Conservation (phyloP, 768 basidiomycete genomes). For the Lentinula aciculospora region DNA sequence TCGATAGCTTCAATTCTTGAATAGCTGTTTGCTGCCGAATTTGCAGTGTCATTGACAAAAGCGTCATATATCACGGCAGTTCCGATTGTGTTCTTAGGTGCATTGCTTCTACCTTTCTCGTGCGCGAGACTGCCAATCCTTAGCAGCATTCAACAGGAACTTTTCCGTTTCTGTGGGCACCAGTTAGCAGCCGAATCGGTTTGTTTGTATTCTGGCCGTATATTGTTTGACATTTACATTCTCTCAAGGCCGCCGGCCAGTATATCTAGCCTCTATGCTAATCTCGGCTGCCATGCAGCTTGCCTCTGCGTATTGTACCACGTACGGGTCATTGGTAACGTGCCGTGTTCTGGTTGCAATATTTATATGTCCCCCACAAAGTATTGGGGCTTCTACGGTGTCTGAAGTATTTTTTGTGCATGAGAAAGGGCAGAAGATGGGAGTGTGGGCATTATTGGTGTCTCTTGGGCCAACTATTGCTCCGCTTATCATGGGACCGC, state of each 20-base stretch:
- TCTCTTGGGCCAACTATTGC: not conserved
- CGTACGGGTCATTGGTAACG: not conserved
- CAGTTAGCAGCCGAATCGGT: not conserved
- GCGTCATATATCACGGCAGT: not conserved
- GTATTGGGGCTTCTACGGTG: not conserved
- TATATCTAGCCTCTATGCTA: not conserved
- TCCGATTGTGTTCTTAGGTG: not conserved
- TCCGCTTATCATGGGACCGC: not conserved
- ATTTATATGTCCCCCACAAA: not conserved
- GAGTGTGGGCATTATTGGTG: not conserved
- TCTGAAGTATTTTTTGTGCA: conserved; percentile 1
- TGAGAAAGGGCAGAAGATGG: not conserved
- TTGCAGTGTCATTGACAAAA: not conserved
- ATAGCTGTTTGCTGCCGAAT: not conserved
- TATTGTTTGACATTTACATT: not conserved
- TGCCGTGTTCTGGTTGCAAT: not conserved
- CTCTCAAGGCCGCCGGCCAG: not conserved
- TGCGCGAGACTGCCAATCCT: not conserved
- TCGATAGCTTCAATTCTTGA: not conserved
- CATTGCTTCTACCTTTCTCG: not conserved
- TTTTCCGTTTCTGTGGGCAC: not conserved
- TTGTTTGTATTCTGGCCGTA: not conserved
- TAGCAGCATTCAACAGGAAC: not conserved
- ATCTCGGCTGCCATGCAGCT: not conserved
- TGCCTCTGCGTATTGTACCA: not conserved